Base-by-base conservation (phyloP, 306 rosid genomes). In the Albizia julibrissin region DNA sequence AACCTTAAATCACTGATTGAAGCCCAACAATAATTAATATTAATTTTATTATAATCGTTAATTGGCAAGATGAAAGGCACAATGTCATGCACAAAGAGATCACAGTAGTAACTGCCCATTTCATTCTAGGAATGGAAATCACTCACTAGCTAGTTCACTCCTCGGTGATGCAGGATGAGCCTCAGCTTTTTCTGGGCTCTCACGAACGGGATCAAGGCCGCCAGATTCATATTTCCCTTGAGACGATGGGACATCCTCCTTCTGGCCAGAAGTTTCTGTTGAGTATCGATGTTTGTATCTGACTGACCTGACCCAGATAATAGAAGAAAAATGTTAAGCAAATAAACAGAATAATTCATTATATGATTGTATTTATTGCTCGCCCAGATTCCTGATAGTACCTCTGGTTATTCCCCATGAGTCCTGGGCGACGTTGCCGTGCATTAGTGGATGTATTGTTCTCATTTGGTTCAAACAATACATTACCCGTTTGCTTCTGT, bases 381-480 rank as follows among this genome's bases (percentile, higher is more conserved):
- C 18, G n/a, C 80, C 33, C 19, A 75, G 67, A 40, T 58, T 44
- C 29, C 24, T 65, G 69, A 74, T 54, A 0, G 37, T 91, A 90
- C 97, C 90, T 52, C 21, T 83, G 80, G 75, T 80, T 49, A 61
- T 87, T 83, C 93, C 90, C 89, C 46, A 71, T 79, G 84, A 95
- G 85, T 65, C 91, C 97, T 2, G 93, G 99, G 69, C 94, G 91
- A 56, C 94, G 93, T 13, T 76, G 85, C 6, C 94, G 87, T 66
- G 69, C 84, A 80, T 74, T 83, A 6, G 77, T 49, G 80, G 92
- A 72, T 26, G 66, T 61, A 82, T 80, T 64, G 42, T 85, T 79
- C 87, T 77, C 84, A 74, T 84, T 81, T 73, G 84, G 40, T 80
- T 91, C 92, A 69, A 84, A 54, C 18, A 82, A 34, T 65, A 74